Evolutionary conservation across 164 flowering plant species (phyloP).

Genomic region (Stephania cephalantha): DNA sequence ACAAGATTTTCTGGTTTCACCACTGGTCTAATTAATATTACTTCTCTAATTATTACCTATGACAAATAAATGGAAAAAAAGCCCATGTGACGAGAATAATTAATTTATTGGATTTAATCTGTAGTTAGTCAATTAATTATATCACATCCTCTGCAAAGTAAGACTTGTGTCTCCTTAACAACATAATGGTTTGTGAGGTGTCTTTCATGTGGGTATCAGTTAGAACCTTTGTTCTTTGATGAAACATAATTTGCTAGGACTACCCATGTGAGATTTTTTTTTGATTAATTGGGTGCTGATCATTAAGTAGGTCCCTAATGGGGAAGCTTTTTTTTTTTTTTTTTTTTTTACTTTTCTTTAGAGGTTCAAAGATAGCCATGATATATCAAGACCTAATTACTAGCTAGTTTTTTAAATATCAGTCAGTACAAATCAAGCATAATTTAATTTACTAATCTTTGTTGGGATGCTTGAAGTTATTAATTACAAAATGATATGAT

Average conservation of each 20-base stretch:
- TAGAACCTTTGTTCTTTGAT: background rate
- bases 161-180: background rate
- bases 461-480: too few relatives aligned
- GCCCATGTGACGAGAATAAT: background rate
- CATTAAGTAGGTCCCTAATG: background rate
- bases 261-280: background rate
- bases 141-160: background rate
- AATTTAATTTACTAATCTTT: too few relatives aligned
- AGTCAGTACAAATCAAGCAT: background rate
- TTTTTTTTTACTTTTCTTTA: background rate
- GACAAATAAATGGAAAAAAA: background rate
- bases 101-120: background rate
- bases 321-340: background rate
- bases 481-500: too few relatives aligned
- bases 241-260: background rate
- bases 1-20: too few relatives aligned
- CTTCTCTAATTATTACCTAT: too few relatives aligned
- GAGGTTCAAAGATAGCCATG: background rate
- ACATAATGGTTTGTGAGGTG: constrained; percentile 5
- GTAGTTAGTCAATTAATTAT: background rate
- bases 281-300: background rate
- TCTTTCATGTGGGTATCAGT: constrained; percentile 6
- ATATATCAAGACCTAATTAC: background rate
- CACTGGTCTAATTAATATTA: too few relatives aligned
- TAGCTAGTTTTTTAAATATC: background rate